Base-by-base conservation (phyloP, 371 early-diverging fungal species). In the Saksenaea oblongispora region DNA sequence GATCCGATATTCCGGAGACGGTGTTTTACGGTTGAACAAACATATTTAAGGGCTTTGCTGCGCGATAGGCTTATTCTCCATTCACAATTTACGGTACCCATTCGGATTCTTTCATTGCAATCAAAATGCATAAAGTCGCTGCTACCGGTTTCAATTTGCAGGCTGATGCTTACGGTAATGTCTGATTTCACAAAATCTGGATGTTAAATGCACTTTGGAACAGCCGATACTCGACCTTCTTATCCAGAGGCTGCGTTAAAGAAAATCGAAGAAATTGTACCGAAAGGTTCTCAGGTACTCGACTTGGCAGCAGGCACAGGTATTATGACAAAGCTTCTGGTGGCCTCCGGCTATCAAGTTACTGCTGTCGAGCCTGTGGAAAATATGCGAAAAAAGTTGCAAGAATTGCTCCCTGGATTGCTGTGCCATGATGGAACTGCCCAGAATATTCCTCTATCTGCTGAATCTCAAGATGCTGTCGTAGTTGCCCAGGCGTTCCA, bases 401-500 rank as follows among this genome's bases (percentile, higher is more conserved):
- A 36, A 0, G 56, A 57, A 0, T 10, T 56, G 3, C 34, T 76
- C 1, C 80, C 79, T n/a, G 47, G 63, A 5, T 69, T 76, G 3
- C 41, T 35, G 13, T 69, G 70, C 14, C 13, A 75, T 1, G 54
- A 81, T 34, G 86, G 84, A 1, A 84, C 80, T 3, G 62, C 83
- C 8, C 76, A 72, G 73, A 58, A 67, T 5, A 81, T 83, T 31
- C 83, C 84, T 5, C 54, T 83, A 0, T 58, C 73, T 1, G 47
- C 57, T 22, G 65, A 61, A 8, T 78, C 83, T 3, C 76, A 82
- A 26, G 79, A 83, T 31, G 71, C 64, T 3, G 74, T 86, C 2
- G 62, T 78, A 14, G 63, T 83, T 15, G 86, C 84, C 13, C 86
- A 86, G 57, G 82, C 84, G 7, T 86, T 84, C 39, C 86, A 86